phyloP scores from a whole-genome alignment of 345 rosid species.

The Erysimum cheiranthoides region DNA sequence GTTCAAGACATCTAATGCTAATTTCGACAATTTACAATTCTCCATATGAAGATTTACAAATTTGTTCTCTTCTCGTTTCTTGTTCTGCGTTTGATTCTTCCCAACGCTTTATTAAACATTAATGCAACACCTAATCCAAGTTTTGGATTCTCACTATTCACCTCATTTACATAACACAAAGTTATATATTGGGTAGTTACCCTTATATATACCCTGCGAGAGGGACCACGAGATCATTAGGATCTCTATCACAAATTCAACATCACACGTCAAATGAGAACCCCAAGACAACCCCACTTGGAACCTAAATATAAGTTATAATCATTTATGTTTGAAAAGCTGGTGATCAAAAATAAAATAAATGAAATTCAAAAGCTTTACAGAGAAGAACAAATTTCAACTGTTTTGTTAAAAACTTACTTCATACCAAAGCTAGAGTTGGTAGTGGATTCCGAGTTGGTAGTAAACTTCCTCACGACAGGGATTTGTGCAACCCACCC shows the following conservation, averaged over 20 bases:
- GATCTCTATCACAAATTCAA: slow-evolving; percentile 34
- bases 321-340: background rate
- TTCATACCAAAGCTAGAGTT: no score
- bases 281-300: slow-evolving; percentile 39
- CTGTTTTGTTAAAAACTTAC: background rate
- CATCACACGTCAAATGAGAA: slow-evolving; percentile 43
- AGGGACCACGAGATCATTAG: slow-evolving; percentile 42
- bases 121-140: background rate
- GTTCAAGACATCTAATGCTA: background rate
- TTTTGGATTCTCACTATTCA: background rate
- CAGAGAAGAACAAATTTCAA: background rate
- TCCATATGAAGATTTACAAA: background rate
- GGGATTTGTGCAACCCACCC: no score
- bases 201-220: background rate
- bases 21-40: background rate
- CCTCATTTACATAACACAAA: background rate
- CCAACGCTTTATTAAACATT: no score
- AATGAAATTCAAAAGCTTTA: background rate
- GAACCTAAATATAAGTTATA: slow-evolving; percentile 9
- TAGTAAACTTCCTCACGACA: no score
- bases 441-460: no score
- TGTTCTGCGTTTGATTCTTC: no score
- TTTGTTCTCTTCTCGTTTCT: background rate
- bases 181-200: slow-evolving; percentile 1
- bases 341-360: background rate